Conservation (phyloP, 139 green algal genomes). For the Chlamydomonas asymmetrica region DNA sequence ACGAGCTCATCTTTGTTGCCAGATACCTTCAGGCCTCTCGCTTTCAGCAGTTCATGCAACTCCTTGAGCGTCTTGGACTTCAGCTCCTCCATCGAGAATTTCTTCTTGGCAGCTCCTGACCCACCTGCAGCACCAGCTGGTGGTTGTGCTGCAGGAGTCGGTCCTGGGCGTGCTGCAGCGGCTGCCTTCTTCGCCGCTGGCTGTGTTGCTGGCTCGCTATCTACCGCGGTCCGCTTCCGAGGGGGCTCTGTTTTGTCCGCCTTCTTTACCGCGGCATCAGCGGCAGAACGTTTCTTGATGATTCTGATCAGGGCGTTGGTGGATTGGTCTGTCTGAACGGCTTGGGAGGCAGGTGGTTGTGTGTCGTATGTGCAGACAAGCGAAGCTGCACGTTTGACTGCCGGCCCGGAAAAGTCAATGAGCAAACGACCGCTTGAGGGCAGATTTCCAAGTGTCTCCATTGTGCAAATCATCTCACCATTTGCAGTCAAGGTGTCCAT, state of each 20-base stretch:
- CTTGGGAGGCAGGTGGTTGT: background rate
- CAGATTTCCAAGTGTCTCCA: too few relatives aligned
- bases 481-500: too few relatives aligned
- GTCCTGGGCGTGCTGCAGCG: background rate
- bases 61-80: slow-evolving; percentile 24
- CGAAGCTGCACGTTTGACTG: too few relatives aligned
- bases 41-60: slow-evolving; percentile 22
- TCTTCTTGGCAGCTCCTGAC: too few relatives aligned
- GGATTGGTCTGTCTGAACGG: background rate
- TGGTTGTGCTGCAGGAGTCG: background rate
- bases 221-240: background rate
- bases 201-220: background rate
- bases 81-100: slow-evolving; percentile 11
- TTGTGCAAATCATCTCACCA: too few relatives aligned
- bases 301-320: slow-evolving; percentile 5
- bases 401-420: too few relatives aligned
- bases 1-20: slow-evolving; percentile 36
- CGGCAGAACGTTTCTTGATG: background rate
- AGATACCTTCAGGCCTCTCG: background rate
- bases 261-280: too few relatives aligned
- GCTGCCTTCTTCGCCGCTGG: slow-evolving; percentile 1
- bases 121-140: background rate
- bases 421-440: too few relatives aligned
- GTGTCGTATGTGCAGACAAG: slow-evolving; percentile 13
- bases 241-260: background rate